Evolutionary conservation across 306 rosid species (phyloP).

Genomic region (Trichosanthes cucumerina): DNA sequence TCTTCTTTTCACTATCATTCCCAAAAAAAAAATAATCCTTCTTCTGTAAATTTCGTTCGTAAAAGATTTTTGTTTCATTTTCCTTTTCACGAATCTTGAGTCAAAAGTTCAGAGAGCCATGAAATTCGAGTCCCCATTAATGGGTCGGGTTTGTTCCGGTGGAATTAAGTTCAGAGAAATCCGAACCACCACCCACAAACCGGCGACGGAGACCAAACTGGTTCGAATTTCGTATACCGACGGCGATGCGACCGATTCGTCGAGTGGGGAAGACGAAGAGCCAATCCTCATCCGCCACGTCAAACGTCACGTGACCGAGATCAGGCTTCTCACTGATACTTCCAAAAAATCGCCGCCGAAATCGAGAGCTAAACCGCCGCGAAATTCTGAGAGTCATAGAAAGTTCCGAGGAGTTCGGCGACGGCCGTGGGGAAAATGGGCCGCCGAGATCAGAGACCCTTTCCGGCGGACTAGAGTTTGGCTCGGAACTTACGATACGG

Average conservation of each 20-base stretch:
- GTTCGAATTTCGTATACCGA: slow-evolving; percentile 38
- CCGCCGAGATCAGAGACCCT: slow-evolving; percentile 53
- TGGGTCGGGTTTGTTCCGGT: not conserved
- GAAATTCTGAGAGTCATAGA: not conserved
- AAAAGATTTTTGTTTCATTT: not conserved
- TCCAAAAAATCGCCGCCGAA: slow-evolving; percentile 3
- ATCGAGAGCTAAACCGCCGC: not conserved
- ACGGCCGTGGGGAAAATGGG: slow-evolving; percentile 52
- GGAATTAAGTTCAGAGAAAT: slow-evolving; percentile 17
- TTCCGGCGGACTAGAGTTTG: slow-evolving; percentile 20
- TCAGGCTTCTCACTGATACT: slow-evolving; percentile 18
- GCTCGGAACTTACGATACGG: slow-evolving; percentile 53
- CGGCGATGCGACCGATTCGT: slow-evolving; percentile 42
- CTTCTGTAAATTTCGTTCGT: not conserved
- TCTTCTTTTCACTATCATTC: not conserved
- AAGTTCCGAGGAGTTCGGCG: slow-evolving; percentile 39
- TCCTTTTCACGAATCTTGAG: not conserved
- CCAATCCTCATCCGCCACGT: not conserved
- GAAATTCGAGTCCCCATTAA: not conserved
- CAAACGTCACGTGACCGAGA: slow-evolving; percentile 31
- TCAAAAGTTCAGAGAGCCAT: not conserved
- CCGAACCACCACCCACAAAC: slow-evolving; percentile 20
- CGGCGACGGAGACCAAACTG: slow-evolving; percentile 4
- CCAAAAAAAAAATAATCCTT: not conserved
- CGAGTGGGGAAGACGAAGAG: slow-evolving; percentile 36